phyloP scores from a whole-genome alignment of 2,329 filamentous ascomycete species.

The Exophiala calicioides region DNA sequence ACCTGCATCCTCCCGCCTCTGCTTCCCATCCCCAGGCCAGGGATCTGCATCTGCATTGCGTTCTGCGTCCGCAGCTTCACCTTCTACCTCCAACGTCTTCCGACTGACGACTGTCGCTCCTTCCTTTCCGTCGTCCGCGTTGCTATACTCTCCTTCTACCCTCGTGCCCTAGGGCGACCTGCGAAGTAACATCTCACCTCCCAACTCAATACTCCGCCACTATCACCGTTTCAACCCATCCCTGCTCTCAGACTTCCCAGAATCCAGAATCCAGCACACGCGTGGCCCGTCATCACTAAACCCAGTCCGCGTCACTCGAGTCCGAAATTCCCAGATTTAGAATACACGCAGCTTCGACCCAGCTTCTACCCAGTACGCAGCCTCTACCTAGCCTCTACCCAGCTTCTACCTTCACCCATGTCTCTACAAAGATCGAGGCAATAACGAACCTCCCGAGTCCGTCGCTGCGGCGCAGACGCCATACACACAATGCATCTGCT shows the following conservation, averaged over 20 bases:
- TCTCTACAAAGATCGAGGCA: conserved; percentile 18
- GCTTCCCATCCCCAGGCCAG: conserved; percentile 1
- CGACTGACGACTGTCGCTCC: conserved; percentile 30
- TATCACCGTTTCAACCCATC: conserved; percentile 21
- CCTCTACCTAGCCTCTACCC: conserved; percentile 16
- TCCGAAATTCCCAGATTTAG: conserved; percentile 21
- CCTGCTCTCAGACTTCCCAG: conserved; percentile 18
- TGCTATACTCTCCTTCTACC: not conserved
- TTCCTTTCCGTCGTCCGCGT: conserved; percentile 28
- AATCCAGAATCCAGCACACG: conserved; percentile 9
- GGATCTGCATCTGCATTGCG: conserved; percentile 9
- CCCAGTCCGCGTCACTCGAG: conserved; percentile 11
- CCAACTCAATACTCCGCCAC: conserved; percentile 7
- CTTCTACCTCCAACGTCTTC: conserved; percentile 2
- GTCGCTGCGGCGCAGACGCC: conserved; percentile 29
- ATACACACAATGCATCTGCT: conserved; percentile 26
- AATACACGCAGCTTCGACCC: conserved; percentile 9
- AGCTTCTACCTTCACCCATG: conserved; percentile 18
- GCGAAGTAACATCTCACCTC: conserved; percentile 9
- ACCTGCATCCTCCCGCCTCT: conserved; percentile 1
- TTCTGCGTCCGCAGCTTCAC: conserved; percentile 10
- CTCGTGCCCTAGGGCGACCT: not conserved
- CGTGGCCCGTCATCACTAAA: conserved; percentile 18
- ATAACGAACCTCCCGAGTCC: conserved; percentile 22
- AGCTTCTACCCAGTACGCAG: conserved; percentile 15